Base-by-base conservation (phyloP, 176 grass and related monocot genomes). In the Avena insularis region DNA sequence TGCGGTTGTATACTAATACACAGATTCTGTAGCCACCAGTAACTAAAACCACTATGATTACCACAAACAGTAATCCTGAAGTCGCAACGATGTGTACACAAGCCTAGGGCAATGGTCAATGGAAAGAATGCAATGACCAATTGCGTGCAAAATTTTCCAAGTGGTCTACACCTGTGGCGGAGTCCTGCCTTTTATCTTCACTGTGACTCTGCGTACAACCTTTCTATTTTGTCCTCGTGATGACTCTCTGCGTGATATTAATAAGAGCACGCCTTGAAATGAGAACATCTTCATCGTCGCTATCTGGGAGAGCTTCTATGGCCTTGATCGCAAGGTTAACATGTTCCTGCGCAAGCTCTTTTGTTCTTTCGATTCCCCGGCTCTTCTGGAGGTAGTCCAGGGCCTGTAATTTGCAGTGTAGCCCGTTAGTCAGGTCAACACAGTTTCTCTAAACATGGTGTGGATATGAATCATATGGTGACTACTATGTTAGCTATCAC, bases 281-380 rank as follows among this genome's bases (percentile, higher is more conserved):
- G 50, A 93, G 58, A 78, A 96, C 89, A 90, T 96, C 94, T 92
- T 96, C 91, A 0, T 93, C 94, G 11, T 96, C 91, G 8, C 94
- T 96, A 13, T 93, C 91, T 11, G 94, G 94, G 40, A 96, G 87
- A 71, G 91, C 63, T 82, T 93, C 94, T 72, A 96, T 93, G 62
- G 94, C 94, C 85, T 93, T 89, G 77, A 93, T 80, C 9, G 91
- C 94, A 83, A 68, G 89, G 47, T 88, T 59, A 14, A 83, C 89
- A 0, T 96, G 94, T 81, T 88, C 87, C 76, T 80, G 85, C 31
- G 94, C 94, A n/a, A 93, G 87, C 59, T 93, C 89, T 77, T 80
- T 89, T 21, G 94, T 91, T 81, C 82, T 91, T 88, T 96, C 91
- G 60, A 96, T 93, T 9, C 94, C 94, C 77, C 87, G 87, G 79